Conservation (phyloP, 768 basidiomycete genomes). For the Podaxis sp. region DNA sequence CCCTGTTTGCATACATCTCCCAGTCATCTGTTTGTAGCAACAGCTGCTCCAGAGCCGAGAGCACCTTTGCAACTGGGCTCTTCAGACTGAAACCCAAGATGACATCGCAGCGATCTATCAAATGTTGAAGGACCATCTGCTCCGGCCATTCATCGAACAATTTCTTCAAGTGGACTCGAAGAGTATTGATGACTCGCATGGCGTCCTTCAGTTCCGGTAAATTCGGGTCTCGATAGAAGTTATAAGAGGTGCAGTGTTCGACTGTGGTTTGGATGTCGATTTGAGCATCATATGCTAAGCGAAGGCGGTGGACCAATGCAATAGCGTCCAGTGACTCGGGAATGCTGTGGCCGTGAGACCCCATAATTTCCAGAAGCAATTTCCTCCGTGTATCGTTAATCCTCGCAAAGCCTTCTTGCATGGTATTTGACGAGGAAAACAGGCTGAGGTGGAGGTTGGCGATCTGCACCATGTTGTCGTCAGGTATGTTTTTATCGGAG, state of each 20-base stretch:
- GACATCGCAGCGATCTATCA: constrained; percentile 66
- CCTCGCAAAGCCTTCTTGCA: not conserved
- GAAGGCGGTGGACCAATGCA: constrained; percentile 10
- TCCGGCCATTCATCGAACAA: constrained; percentile 90
- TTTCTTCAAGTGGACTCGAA: constrained; percentile 51
- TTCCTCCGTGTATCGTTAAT: not conserved
- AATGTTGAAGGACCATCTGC: constrained; percentile 93
- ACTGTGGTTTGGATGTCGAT: constrained; percentile 3
- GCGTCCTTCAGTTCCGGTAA: constrained; percentile 68
- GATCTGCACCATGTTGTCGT: constrained; percentile 37
- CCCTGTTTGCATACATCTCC: constrained; percentile 94
- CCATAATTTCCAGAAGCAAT: constrained; percentile 3
- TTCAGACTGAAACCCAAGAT: constrained; percentile 61
- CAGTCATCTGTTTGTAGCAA: constrained; percentile 90
- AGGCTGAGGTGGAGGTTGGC: constrained; percentile 49
- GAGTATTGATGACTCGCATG: constrained; percentile 44
- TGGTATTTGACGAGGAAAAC: constrained; percentile 23
- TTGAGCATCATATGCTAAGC: constrained; percentile 5
- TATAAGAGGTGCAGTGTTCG: constrained; percentile 30
- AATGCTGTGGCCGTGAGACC: constrained; percentile 20
- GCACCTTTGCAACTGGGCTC: constrained; percentile 78
- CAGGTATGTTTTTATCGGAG: constrained; percentile 28
- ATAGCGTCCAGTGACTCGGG: constrained; percentile 45
- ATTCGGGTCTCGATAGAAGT: constrained; percentile 86
- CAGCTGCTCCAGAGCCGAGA: constrained; percentile 83